Evolutionary conservation across 176 grass and related monocot species (phyloP).

Genomic region (Secale cereale): DNA sequence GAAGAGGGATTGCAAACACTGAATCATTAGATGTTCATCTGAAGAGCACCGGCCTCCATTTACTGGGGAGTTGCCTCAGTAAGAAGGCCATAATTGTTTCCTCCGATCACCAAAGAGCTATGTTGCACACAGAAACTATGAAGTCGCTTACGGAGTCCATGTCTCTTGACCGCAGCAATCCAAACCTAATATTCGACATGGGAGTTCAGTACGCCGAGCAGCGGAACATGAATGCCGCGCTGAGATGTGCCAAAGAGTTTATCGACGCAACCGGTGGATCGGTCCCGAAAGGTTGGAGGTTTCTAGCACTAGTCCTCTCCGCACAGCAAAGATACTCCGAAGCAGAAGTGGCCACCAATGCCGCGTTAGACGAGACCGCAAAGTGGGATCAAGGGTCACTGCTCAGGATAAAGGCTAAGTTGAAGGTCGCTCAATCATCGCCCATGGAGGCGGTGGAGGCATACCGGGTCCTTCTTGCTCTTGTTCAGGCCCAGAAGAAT

Average conservation of each 20-base stretch:
- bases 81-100: slow-evolving; percentile 70
- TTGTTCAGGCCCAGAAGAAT: slow-evolving; percentile 91
- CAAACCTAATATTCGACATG: slow-evolving; percentile 65
- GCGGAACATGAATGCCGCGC: slow-evolving; percentile 56
- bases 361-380: slow-evolving; percentile 78
- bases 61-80: slow-evolving; percentile 64
- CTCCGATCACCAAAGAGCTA: slow-evolving; percentile 77
- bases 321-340: slow-evolving; percentile 65
- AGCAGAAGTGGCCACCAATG: slow-evolving; percentile 69
- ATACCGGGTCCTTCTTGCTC: slow-evolving; percentile 72
- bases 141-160: slow-evolving; percentile 64
- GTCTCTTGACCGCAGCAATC: slow-evolving; percentile 49
- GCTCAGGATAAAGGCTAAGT: slow-evolving; percentile 80
- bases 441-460: slow-evolving; percentile 72
- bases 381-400: slow-evolving; percentile 84
- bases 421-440: slow-evolving; percentile 74
- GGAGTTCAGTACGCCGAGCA: slow-evolving; percentile 80
- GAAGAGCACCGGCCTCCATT: slow-evolving; percentile 59
- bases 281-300: slow-evolving; percentile 73
- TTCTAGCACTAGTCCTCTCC: slow-evolving; percentile 81
- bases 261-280: slow-evolving; percentile 77
- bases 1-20: slow-evolving; percentile 44
- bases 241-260: slow-evolving; percentile 79
- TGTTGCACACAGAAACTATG: slow-evolving; percentile 71
- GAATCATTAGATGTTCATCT: slow-evolving; percentile 42